phyloP scores from a whole-genome alignment of 2,329 filamentous ascomycete genomes.

The Aspergillus intermedius region DNA sequence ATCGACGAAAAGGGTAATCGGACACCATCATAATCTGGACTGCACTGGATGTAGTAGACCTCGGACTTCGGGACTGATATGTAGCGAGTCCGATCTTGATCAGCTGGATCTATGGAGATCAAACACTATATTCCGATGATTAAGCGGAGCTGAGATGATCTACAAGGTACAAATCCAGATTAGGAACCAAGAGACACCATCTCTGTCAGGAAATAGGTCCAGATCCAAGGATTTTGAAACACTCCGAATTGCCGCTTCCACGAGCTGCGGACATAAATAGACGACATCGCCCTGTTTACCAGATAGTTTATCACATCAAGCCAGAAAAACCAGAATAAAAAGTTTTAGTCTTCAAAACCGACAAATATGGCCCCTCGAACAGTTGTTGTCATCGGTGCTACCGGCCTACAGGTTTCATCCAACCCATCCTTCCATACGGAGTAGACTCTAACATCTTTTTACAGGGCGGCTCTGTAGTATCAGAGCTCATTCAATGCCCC shows the following conservation, averaged over 20 bases:
- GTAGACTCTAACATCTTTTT: neutral
- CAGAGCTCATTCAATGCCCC: constrained; percentile 38
- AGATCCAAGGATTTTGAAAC: too few relatives aligned
- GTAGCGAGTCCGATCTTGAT: too few relatives aligned
- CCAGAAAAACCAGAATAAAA: neutral
- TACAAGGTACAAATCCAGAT: too few relatives aligned
- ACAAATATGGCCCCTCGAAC: constrained; percentile 1
- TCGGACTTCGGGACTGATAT: too few relatives aligned
- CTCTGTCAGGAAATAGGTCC: too few relatives aligned
- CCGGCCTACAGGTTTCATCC: constrained; percentile 6
- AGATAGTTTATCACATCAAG: neutral
- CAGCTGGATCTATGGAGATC: too few relatives aligned
- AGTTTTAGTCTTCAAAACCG: neutral
- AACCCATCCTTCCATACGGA: neutral
- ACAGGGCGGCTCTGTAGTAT: constrained; percentile 43
- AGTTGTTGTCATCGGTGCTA: constrained; percentile 9
- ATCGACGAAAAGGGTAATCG: too few relatives aligned
- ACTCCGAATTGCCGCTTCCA: too few relatives aligned
- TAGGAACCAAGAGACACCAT: too few relatives aligned
- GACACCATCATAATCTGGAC: too few relatives aligned
- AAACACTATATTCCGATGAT: neutral
- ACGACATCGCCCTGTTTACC: neutral
- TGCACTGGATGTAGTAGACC: too few relatives aligned
- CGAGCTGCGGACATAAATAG: neutral
- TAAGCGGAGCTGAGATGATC: neutral